Conservation (phyloP, 345 rosid species). For the Linum usitatissimum region DNA sequence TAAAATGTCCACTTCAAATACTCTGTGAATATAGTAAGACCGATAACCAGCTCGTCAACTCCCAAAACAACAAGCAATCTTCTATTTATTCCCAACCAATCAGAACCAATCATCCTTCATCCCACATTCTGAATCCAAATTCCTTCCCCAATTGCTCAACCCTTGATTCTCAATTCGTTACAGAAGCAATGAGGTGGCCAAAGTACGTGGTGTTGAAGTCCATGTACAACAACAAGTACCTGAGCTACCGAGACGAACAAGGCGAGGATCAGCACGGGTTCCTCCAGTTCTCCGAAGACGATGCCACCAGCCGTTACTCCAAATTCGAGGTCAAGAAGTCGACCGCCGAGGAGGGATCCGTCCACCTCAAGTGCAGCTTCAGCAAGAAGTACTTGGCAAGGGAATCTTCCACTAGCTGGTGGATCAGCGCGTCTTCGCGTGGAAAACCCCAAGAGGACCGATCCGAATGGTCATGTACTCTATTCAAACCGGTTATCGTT, state of each 20-base stretch:
- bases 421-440: not conserved
- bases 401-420: not conserved
- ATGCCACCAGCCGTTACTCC: not conserved
- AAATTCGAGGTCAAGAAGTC: not conserved
- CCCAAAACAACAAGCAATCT: too few species aligned
- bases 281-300: not conserved
- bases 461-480: not conserved
- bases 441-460: not conserved
- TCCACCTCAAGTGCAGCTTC: not conserved
- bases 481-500: not conserved
- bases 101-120: not conserved
- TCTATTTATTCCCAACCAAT: not conserved
- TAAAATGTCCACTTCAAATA: not conserved
- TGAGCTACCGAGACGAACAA: not conserved
- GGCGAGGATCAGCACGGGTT: not conserved
- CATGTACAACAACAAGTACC: slow-evolving; percentile 1
- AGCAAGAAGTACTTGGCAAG: not conserved
- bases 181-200: not conserved
- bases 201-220: not conserved
- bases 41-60: not conserved
- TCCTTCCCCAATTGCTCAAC: not conserved
- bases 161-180: not conserved
- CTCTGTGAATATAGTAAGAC: not conserved
- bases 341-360: not conserved
- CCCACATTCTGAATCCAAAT: not conserved